Evolutionary conservation across 345 rosid species (phyloP).

Genomic region (Physaria fendleri): DNA sequence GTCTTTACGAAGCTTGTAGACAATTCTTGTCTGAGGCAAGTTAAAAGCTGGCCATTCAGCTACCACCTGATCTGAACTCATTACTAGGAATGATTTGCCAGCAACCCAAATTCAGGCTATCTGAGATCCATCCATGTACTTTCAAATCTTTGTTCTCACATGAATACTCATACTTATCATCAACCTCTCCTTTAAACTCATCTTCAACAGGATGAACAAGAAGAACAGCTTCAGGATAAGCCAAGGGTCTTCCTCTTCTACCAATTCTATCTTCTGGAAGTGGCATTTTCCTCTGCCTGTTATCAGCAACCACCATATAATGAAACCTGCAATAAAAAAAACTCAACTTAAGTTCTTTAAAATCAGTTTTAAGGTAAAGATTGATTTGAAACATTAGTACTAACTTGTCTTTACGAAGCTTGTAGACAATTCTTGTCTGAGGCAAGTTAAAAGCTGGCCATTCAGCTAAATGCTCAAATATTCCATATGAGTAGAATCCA

Average conservation of each 20-base stretch:
- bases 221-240: constrained; percentile 73
- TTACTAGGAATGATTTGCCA: constrained; percentile 76
- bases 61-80: constrained; percentile 67
- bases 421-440: constrained; percentile 73
- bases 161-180: constrained; percentile 30
- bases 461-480: constrained; percentile 60
- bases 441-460: constrained; percentile 84
- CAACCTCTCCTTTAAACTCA: constrained; percentile 85
- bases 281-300: constrained; percentile 76
- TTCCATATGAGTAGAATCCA: constrained; percentile 80
- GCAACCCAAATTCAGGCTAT: constrained; percentile 50
- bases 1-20: constrained; percentile 77
- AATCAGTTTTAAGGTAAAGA: neutral
- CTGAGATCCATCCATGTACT: constrained; percentile 78
- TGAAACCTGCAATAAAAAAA: constrained; percentile 57
- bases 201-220: constrained; percentile 71
- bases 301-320: constrained; percentile 66
- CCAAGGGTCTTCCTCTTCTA: constrained; percentile 50
- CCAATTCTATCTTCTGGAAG: constrained; percentile 68
- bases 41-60: constrained; percentile 75
- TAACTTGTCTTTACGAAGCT: constrained; percentile 76
- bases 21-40: constrained; percentile 77
- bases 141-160: constrained; percentile 25
- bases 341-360: no score
- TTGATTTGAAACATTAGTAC: neutral